Evolutionary conservation across 345 rosid species (phyloP).

Genomic region (Zanthoxylum bungeanum): DNA sequence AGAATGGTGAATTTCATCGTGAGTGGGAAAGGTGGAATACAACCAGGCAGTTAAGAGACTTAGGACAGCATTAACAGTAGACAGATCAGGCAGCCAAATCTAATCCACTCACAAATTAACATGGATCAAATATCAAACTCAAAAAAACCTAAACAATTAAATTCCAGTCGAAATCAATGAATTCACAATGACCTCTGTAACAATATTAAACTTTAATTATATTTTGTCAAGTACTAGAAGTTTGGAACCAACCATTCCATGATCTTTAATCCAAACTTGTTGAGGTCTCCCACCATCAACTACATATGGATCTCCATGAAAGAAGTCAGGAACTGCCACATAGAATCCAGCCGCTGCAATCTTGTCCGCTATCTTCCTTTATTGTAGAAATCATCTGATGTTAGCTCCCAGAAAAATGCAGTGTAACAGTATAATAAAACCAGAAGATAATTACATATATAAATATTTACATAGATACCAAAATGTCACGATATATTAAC

Average conservation of each 20-base stretch:
- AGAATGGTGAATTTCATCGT: background rate
- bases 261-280: slow-evolving; percentile 62
- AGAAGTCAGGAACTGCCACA: slow-evolving; percentile 68
- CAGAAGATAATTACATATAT: background rate
- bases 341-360: slow-evolving; percentile 68
- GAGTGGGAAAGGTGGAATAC: background rate
- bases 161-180: background rate
- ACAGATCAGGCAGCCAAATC: background rate
- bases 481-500: background rate
- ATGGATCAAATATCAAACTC: background rate
- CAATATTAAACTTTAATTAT: background rate
- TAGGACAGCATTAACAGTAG: background rate
- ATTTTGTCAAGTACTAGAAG: background rate
- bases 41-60: background rate
- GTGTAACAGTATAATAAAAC: background rate
- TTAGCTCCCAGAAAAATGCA: background rate
- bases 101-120: background rate
- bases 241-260: slow-evolving; percentile 50
- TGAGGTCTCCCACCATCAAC: slow-evolving; percentile 39
- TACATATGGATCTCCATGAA: slow-evolving; percentile 57
- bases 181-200: background rate
- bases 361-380: slow-evolving; percentile 77
- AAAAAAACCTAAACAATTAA: background rate
- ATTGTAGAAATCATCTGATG: slow-evolving; percentile 8
- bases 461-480: background rate